These are phyloP conservation scores for Colletotrichum chrysophilum DNA, from an alignment of 2,329 filamentous ascomycete genomes.

Conservation along the genomic window DNA sequence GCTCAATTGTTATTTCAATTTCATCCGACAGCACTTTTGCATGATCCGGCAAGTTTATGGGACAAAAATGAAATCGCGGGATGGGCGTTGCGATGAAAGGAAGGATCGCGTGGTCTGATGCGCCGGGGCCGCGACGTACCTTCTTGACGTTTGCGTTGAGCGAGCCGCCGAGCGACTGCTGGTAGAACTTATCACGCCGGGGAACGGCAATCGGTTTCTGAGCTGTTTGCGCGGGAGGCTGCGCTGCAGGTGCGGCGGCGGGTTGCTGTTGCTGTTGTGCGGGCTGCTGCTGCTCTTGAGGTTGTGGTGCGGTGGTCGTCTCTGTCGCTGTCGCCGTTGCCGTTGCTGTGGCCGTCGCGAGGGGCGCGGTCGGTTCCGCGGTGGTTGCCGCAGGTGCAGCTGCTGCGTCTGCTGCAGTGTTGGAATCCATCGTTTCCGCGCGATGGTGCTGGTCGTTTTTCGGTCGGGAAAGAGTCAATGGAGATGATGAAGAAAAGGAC, in stretches of 20 bases:
- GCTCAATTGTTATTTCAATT: slow-evolving; percentile 25
- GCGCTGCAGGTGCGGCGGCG: background rate
- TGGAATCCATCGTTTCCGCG: slow-evolving; percentile 7
- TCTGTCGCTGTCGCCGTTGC: background rate
- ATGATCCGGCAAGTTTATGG: background rate
- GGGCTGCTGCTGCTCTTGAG: background rate
- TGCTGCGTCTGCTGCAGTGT: slow-evolving; percentile 1
- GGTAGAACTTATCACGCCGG: slow-evolving; percentile 60
- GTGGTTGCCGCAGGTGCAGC: slow-evolving; percentile 5
- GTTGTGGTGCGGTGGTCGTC: background rate
- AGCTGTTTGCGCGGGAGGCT: slow-evolving; percentile 14
- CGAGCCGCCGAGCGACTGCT: slow-evolving; percentile 70
- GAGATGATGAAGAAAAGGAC: background rate
- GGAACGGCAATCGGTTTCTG: slow-evolving; percentile 23
- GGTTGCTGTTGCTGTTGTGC: background rate
- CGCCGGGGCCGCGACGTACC: slow-evolving; percentile 49
- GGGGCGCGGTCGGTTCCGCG: background rate
- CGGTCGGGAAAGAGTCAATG: background rate
- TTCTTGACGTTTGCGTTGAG: slow-evolving; percentile 72
- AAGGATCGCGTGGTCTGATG: slow-evolving; percentile 17
- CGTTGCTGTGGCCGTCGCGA: background rate
- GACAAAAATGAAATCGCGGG: background rate
- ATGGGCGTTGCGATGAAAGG: background rate
- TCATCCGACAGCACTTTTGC: background rate
- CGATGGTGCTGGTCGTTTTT: background rate